Percentiles rank a stretch among this genome's conserved stretches.
Evolutionary conservation across 352 stramenopile species (phyloP).

Genomic region (Peronospora belbahrii): DNA sequence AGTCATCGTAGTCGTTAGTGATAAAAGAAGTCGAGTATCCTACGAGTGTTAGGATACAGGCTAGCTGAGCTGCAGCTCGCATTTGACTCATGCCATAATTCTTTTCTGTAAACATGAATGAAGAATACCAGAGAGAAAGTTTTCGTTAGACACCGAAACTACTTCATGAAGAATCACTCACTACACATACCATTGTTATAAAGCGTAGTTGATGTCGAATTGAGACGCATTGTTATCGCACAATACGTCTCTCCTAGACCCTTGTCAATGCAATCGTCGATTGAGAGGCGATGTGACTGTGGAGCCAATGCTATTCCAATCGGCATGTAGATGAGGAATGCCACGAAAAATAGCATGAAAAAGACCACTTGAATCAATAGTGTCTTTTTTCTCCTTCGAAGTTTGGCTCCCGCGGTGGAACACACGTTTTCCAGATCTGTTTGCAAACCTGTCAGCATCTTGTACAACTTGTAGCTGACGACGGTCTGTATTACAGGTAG

Average conservation of each 20-base stretch:
- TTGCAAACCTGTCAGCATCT: conserved; percentile 21
- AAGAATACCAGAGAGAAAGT: not conserved
- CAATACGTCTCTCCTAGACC: conserved; percentile 55
- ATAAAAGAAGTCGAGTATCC: conserved; percentile 65
- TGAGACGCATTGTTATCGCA: conserved; percentile 40
- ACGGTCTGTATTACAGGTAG: conserved; percentile 37
- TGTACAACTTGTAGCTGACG: conserved; percentile 47
- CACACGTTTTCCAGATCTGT: conserved; percentile 27
- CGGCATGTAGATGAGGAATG: conserved; percentile 56
- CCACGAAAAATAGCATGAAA: conserved; percentile 44
- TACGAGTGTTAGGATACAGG: conserved; percentile 63
- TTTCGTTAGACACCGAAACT: conserved; percentile 1
- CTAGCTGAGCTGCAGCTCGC: conserved; percentile 50
- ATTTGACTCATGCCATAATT: conserved; percentile 51
- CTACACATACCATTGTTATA: conserved; percentile 52
- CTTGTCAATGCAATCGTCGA: conserved; percentile 45
- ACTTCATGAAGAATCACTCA: not conserved
- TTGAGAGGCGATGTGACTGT: conserved; percentile 23
- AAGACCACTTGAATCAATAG: conserved; percentile 34
- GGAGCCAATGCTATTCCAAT: conserved; percentile 29
- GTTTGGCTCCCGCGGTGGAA: conserved; percentile 15
- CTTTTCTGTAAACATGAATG: conserved; percentile 30
- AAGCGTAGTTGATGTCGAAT: conserved; percentile 57
- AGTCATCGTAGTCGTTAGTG: conserved; percentile 46
- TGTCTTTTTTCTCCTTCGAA: conserved; percentile 32